A percentile compares a stretch with the other conserved stretches of the same genome.
Conservation (phyloP, 257 asterid genomes). For the Galeopsis tetrahit region DNA sequence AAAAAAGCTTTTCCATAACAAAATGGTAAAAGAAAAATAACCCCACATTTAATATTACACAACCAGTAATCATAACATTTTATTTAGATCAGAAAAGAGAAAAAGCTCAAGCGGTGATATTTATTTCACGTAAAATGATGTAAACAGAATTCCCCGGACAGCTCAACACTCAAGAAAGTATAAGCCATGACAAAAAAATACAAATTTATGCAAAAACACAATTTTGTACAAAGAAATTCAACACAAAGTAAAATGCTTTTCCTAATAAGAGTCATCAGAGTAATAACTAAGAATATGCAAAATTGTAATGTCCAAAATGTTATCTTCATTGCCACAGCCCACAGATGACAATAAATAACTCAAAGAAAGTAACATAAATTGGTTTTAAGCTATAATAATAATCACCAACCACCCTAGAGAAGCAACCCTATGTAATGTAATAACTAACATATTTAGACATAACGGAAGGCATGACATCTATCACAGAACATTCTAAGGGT, state of each 20-base stretch:
- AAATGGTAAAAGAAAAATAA: not conserved
- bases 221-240: too few relatives aligned
- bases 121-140: not conserved
- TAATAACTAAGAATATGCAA: not conserved
- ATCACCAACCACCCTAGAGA: not conserved
- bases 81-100: not conserved
- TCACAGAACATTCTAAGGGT: too few relatives aligned
- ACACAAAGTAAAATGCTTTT: not conserved
- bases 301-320: not conserved
- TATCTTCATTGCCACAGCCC: not conserved
- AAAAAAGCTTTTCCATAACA: not conserved
- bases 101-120: not conserved
- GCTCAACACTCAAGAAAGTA: not conserved
- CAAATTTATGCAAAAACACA: not conserved
- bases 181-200: not conserved
- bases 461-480: not conserved
- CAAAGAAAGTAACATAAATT: not conserved
- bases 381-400: not conserved
- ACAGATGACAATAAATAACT: not conserved
- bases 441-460: conserved; percentile 4
- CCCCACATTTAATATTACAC: not conserved
- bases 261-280: not conserved
- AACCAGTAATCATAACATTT: not conserved
- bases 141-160: not conserved
- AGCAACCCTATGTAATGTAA: not conserved